Evolutionary conservation across 768 basidiomycete species (phyloP).

Genomic region (Hygrocybe coccinea): DNA sequence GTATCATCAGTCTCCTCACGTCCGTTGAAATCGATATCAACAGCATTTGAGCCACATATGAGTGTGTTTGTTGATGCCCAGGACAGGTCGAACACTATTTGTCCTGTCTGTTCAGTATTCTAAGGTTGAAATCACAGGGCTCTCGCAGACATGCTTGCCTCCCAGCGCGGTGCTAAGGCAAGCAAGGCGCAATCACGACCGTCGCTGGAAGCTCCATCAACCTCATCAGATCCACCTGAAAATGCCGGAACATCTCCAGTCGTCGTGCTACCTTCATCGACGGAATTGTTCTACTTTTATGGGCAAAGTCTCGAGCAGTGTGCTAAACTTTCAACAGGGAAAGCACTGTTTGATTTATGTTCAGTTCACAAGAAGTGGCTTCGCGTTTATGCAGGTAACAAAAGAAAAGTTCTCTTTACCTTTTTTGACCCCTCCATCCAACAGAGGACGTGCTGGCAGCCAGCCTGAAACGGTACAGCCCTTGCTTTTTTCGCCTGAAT

Average conservation of each 20-base stretch:
- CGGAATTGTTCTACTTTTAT: slow-evolving; percentile 96
- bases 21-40: slow-evolving; percentile 67
- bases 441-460: slow-evolving; percentile 82
- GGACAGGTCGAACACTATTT: slow-evolving; percentile 60
- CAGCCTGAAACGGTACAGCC: slow-evolving; percentile 61
- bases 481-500: neutral
- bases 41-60: slow-evolving; percentile 92
- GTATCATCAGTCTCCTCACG: slow-evolving; percentile 47
- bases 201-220: slow-evolving; percentile 56
- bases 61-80: slow-evolving; percentile 93
- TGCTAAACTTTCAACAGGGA: slow-evolving; percentile 80
- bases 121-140: slow-evolving; percentile 44
- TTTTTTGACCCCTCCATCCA: slow-evolving; percentile 4
- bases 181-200: slow-evolving; percentile 48
- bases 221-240: slow-evolving; percentile 36
- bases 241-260: slow-evolving; percentile 46
- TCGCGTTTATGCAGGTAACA: slow-evolving; percentile 78
- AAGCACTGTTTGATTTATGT: slow-evolving; percentile 76
- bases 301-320: slow-evolving; percentile 93
- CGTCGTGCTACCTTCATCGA: slow-evolving; percentile 86
- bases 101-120: neutral
- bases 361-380: slow-evolving; percentile 91
- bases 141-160: slow-evolving; percentile 83
- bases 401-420: slow-evolving; percentile 5
- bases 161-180: slow-evolving; percentile 55